Evolutionary conservation across 306 rosid species (phyloP).

Genomic region (Cucumis melo): DNA sequence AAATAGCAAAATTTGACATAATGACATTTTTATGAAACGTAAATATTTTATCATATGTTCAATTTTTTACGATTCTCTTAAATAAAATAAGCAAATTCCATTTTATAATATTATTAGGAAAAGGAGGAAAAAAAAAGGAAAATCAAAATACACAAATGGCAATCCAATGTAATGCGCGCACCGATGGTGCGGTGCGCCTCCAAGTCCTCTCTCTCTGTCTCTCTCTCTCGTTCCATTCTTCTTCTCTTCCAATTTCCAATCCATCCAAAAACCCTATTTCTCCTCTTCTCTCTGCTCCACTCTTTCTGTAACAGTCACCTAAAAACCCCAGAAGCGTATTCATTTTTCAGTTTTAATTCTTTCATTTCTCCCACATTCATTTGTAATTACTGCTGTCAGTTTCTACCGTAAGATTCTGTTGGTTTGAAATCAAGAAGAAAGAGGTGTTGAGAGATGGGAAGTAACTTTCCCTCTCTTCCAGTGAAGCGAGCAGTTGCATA

Average conservation of each 20-base stretch:
- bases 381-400: neutral
- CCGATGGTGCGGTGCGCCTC: neutral
- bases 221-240: neutral
- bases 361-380: neutral
- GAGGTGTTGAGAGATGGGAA: slow-evolving; percentile 42
- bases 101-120: neutral
- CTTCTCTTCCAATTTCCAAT: neutral
- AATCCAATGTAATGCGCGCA: neutral
- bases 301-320: neutral
- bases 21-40: too few relatives aligned
- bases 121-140: neutral
- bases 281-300: neutral
- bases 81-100: too few relatives aligned
- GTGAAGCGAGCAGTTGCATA: slow-evolving; percentile 40
- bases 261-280: slow-evolving; percentile 8
- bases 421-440: neutral
- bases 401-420: neutral
- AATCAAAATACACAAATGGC: neutral
- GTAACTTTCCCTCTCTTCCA: slow-evolving; percentile 47
- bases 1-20: too few relatives aligned
- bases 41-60: too few relatives aligned
- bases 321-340: neutral
- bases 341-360: neutral
- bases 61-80: too few relatives aligned
- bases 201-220: neutral